Evolutionary conservation across 257 asterid species (phyloP), one percentile per base, ranked within the genome.

Genomic region (Penstemon newberryi): DNA sequence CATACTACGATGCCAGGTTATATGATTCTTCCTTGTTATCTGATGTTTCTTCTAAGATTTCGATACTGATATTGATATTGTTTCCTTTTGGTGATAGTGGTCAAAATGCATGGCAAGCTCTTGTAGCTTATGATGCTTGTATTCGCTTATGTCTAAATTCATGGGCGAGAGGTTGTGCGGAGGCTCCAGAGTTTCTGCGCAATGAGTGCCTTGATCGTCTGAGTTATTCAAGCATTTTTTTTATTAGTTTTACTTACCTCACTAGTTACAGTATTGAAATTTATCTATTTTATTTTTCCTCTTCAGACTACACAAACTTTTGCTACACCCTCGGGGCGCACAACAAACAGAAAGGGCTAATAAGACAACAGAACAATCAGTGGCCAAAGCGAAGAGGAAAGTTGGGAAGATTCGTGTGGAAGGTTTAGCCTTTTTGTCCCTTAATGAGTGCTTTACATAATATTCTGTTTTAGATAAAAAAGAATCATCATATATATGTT

Each of bases 51-150:
- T 53, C 10, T 5, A 42, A 12, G 47, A 53, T 68, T 13, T 36
- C 15, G 12, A 33, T 61, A 40, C 11, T 49, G 53, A 50, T 37
- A n/a, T 62, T 12, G 56, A n/a, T 57, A 15, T 50, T 55, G 37
- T 49, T 49, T 43, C 41, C 60, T 5, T 46, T 53, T 60, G 61
- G 71, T 66, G 63, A 68, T 95, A 90, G 95, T 63, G 85, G 86
- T 62, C 97, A 88, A 77, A 88, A 85, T 65, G 95, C 95, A 51
- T 90, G 94, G 90, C 99, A 93, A 83, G 84, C 85, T 41, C 85
- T 93, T 76, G 82, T 93, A 71, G 88, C 99, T 62, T 93, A 93
- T 78, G 99, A 93, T 82, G 97, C 99, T 40, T 93, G 97, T 76
- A 77, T 90, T 47, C 91, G 97, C 38, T 70, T 93, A 73, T 93